phyloP scores from a whole-genome alignment of 163 green algal genomes.

The Scenedesmus sp. region DNA sequence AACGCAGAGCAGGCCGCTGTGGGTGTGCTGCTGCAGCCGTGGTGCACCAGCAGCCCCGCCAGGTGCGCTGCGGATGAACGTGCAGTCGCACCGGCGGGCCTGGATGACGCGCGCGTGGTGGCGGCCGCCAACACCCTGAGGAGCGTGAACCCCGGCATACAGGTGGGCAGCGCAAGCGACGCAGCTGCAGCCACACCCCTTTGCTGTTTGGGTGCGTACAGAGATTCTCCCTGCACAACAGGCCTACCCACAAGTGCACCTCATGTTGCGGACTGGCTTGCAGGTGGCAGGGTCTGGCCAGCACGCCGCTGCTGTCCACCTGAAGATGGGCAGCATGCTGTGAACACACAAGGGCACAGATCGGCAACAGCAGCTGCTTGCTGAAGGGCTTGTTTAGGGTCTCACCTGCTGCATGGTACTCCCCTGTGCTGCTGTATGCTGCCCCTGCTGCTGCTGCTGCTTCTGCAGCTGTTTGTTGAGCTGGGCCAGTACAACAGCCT shows the following conservation, averaged over 20 bases:
- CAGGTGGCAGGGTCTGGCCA: no score
- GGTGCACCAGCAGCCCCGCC: background rate
- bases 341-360: no score
- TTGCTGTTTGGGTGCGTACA: no score
- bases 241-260: no score
- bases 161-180: background rate
- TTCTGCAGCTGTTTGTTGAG: slow-evolving; percentile 28
- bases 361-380: no score
- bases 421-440: background rate
- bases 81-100: background rate
- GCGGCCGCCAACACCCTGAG: background rate
- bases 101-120: background rate
- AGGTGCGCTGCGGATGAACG: background rate
- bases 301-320: no score
- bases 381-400: no score
- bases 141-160: slow-evolving; percentile 9
- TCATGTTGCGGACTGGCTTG: no score
- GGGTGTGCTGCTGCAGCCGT: slow-evolving; percentile 35
- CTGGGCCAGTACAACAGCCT: slow-evolving; percentile 1
- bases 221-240: no score
- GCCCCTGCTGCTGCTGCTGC: background rate
- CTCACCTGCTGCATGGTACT: no score
- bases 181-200: no score
- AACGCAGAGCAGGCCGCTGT: slow-evolving; percentile 12
- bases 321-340: no score